Evolutionary conservation across 495 filamentous ascomycete species (phyloP).

Genomic region (Cercophora scortea): DNA sequence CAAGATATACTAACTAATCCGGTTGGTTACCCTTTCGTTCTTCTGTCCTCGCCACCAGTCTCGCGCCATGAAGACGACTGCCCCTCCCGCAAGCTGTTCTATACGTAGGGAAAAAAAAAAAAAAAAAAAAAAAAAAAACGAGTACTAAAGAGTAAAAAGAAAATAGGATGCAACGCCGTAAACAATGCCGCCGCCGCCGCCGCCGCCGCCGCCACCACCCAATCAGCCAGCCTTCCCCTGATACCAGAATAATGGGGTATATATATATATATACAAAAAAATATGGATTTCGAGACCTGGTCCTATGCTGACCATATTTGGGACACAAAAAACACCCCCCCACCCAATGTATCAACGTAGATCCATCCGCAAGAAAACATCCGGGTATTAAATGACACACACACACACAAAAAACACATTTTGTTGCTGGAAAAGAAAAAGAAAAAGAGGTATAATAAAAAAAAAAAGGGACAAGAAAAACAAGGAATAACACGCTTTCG

Average conservation of each 20-base stretch:
- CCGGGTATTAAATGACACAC: neutral
- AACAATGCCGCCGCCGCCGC: neutral
- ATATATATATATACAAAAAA: neutral
- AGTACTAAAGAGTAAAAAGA: too few species aligned
- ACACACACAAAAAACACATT: neutral
- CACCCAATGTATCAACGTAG: neutral
- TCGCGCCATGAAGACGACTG: too few species aligned
- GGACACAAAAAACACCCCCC: too few species aligned
- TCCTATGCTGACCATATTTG: too few species aligned
- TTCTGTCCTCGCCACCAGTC: too few species aligned
- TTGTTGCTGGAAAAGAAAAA: neutral
- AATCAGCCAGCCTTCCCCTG: neutral
- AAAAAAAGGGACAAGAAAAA: neutral
- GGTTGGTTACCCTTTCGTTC: too few species aligned
- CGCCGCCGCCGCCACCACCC: neutral
- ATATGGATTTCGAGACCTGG: neutral
- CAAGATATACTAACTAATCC: too few species aligned
- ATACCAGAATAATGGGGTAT: neutral
- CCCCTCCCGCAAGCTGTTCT: too few species aligned
- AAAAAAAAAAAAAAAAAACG: too few species aligned
- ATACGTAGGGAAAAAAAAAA: too few species aligned
- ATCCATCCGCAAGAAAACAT: neutral
- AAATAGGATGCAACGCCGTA: too few species aligned
- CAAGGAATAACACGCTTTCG: neutral
- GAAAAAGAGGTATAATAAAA: too few species aligned